Conservation (phyloP, 768 basidiomycete genomes). For the Naematelia aurantialba region DNA sequence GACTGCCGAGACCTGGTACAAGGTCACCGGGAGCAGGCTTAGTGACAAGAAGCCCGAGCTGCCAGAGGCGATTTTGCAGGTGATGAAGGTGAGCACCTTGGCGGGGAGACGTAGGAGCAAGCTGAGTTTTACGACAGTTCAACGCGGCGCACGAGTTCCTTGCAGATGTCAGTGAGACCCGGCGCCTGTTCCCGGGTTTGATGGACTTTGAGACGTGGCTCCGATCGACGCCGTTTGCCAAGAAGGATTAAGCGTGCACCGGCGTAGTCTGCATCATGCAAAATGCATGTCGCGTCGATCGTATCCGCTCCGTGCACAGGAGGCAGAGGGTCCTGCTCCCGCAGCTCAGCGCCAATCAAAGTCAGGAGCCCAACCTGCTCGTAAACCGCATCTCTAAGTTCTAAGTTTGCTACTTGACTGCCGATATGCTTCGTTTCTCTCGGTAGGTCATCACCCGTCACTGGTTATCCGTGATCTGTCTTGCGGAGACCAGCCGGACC, state of each 20-base stretch:
- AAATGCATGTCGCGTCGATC: too few species aligned
- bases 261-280: slow-evolving; percentile 37
- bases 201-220: background rate
- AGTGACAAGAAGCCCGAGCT: background rate
- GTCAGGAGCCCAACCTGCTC: too few species aligned
- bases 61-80: background rate
- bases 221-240: background rate
- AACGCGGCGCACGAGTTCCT: background rate
- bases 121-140: background rate
- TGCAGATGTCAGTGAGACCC: background rate
- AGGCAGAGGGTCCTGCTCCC: too few species aligned
- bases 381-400: too few species aligned
- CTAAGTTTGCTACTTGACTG: too few species aligned
- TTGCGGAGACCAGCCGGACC: too few species aligned
- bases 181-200: background rate
- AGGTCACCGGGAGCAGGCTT: background rate
- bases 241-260: background rate
- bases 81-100: background rate
- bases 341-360: too few species aligned
- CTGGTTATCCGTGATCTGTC: too few species aligned
- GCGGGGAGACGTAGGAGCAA: too few species aligned
- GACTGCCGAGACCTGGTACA: background rate
- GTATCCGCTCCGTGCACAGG: too few species aligned
- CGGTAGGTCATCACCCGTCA: too few species aligned
- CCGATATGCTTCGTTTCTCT: too few species aligned